Base-by-base conservation (phyloP, 768 basidiomycete species). In the Lenzites betulinus region DNA sequence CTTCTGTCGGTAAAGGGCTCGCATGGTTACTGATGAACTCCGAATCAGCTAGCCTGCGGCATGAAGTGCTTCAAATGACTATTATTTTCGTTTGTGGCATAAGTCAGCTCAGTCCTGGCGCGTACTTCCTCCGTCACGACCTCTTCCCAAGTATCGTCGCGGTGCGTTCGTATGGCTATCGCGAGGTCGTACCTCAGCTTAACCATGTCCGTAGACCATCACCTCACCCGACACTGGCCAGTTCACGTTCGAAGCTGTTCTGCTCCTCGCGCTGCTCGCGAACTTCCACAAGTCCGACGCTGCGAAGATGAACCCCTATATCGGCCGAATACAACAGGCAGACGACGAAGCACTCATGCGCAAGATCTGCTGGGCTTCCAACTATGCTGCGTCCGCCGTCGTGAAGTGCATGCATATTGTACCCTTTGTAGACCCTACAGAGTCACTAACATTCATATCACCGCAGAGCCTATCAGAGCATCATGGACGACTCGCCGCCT, bases 201-300 rank as follows among this genome's bases (percentile, higher is more conserved):
- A 52, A 25, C 35, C 47, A 54, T 30, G 30, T 9, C 30, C 25
- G 7, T 47, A 89, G 88, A 74, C 88, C 35, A 78, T 88, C 28
- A 86, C 79, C 60, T 77, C 77, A 11, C 79, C 78, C 1, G 80
- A 82, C 22, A 88, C 81, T 4, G 79, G 81, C 62, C 75, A 77
- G 50, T 87, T 74, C 67, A 79, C 85, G 0, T 84, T 87, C 54
- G 86, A 88, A 66, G 83, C 85, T 1, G 73, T 78, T 0, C 73
- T 89, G 7, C 73, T 90, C 7, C 77, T 89, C n/a, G 77, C 83
- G 12, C 71, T 88, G 35, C 78, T 90, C 2, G 83, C 83, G 54
- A 88, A 88, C 66, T 90, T 85, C 68, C 89, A 89, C 69, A 87
- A 85, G 66, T 87, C 86, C 0, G 87, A 88, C 66, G 86, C 86